Base-by-base conservation (phyloP, 192 early-diverging fungal species). In the Mortierella alpina region DNA sequence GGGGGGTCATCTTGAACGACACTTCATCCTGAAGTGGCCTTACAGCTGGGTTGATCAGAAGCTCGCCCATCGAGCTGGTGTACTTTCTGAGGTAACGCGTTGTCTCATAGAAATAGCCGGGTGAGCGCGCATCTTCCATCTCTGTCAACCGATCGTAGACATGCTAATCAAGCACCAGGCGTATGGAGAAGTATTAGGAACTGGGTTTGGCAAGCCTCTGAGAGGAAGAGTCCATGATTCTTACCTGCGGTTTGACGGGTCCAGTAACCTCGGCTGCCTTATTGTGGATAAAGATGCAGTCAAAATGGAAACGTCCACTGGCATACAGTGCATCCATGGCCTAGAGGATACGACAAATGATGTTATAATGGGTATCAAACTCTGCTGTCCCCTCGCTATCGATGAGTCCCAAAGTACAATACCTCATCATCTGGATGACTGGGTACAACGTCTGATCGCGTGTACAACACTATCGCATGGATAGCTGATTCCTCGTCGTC, bases 91-190 rank as follows among this genome's bases (percentile, higher is more conserved):
- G 41, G 6, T 59, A 15, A 22, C 74, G 62, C 0, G 73, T 76
- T 48, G 76, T 23, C 31, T 83, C 82, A 20, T 75, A 83, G 52
- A 66, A 83, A 41, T 76, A 83, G 20, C 82, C 69, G 40, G 63
- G 68, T 8, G 65, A n/a, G 0, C 49, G 18, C 7, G 54, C 11
- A 20, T 75, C 70, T 39, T 83, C 82, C 39, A 83, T 61, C 6
- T 83, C 82, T 72, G 74, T 83, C 39, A 83, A 20, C 7, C 82
- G 66, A 52, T 83, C 82, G 23, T 83, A 83, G 14, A 83, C 64
- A 51, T 70, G 68, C 82, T 83, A 42, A 17, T 53, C 20, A 48
- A 12, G 60, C 6, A 46, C 7, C 13, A 18, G 47, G 44, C 15
- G 18, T 11, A 44, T 40, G n/a, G 56, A 69, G 48, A 63, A 45